Evolutionary conservation across 176 grass and related monocot species (phyloP).

Genomic region (Saccharum spontaneum): DNA sequence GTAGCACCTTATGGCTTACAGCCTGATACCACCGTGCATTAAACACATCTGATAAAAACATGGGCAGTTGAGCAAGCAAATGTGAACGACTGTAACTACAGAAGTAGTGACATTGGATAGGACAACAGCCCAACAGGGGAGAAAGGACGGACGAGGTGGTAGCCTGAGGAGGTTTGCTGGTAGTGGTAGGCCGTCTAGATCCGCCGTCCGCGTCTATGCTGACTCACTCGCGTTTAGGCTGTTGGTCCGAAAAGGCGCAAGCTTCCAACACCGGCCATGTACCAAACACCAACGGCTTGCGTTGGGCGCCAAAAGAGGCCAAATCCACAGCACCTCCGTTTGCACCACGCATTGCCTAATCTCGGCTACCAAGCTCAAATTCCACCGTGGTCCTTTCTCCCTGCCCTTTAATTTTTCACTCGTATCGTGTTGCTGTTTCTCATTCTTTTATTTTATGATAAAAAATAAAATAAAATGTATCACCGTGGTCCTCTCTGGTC

Average conservation of each 20-base stretch:
- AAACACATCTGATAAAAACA: conserved; percentile 6
- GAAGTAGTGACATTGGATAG: background rate
- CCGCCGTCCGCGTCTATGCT: conserved; percentile 6
- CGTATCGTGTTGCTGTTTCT: no score
- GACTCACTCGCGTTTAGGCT: background rate
- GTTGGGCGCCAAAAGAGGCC: background rate
- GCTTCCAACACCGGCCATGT: conserved; percentile 28
- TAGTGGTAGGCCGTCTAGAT: background rate
- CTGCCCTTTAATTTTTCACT: no score
- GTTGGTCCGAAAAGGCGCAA: background rate
- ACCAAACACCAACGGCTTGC: background rate
- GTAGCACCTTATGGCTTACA: no score
- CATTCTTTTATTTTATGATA: no score
- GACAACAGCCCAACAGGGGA: background rate
- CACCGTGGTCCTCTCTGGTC: background rate
- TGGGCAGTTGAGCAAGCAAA: background rate
- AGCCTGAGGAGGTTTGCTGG: background rate
- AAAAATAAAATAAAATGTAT: no score
- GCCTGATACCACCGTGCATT: background rate
- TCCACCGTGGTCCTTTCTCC: no score
- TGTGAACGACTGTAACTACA: background rate
- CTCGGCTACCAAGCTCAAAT: no score
- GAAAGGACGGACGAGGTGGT: background rate
- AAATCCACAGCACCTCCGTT: no score
- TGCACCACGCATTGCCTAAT: no score